A percentile compares a stretch with the other conserved stretches of the same genome.
These are phyloP conservation scores for Pseudomonodictys pantanalensis DNA, from an alignment of 495 filamentous ascomycete species.

Conservation along the genomic window DNA sequence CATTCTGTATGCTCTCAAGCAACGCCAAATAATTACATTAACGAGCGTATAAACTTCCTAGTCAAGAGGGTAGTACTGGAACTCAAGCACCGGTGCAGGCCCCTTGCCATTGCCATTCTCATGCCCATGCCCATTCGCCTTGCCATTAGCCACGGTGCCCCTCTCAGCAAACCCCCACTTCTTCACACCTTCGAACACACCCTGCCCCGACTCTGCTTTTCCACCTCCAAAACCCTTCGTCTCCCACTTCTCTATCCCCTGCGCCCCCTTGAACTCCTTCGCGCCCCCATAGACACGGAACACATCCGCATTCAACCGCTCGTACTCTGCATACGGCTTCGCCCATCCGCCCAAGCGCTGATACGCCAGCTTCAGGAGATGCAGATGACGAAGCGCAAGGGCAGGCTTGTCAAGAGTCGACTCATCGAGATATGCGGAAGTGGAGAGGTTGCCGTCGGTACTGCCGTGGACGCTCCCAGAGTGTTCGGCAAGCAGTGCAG, in stretches of 20 bases:
- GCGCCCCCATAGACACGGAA: constrained; percentile 11
- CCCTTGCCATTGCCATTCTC: too few relatives aligned
- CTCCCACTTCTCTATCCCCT: constrained; percentile 19
- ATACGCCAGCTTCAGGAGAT: constrained; percentile 23
- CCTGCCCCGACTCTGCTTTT: constrained; percentile 15
- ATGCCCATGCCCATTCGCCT: too few relatives aligned
- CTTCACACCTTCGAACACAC: not conserved
- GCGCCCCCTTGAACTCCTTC: constrained; percentile 4
- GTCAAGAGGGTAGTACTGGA: not conserved
- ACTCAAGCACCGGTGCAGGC: not conserved
- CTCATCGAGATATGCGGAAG: not conserved
- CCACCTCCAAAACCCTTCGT: constrained; percentile 21
- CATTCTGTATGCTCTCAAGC: too few relatives aligned
- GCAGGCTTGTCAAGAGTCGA: not conserved
- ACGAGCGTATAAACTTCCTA: too few relatives aligned
- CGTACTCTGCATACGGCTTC: constrained; percentile 19
- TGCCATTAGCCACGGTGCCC: too few relatives aligned
- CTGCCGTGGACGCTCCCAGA: constrained; percentile 19
- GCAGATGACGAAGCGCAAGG: constrained; percentile 7
- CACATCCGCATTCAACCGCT: constrained; percentile 25
- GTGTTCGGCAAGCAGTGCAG: constrained; percentile 14
- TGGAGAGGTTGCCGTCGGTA: constrained; percentile 2
- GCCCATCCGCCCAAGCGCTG: constrained; percentile 26
- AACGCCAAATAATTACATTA: too few relatives aligned
- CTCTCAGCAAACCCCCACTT: not conserved